Conservation (phyloP, 2,329 filamentous ascomycete species). For the Pseudocercospora fijiensis region DNA sequence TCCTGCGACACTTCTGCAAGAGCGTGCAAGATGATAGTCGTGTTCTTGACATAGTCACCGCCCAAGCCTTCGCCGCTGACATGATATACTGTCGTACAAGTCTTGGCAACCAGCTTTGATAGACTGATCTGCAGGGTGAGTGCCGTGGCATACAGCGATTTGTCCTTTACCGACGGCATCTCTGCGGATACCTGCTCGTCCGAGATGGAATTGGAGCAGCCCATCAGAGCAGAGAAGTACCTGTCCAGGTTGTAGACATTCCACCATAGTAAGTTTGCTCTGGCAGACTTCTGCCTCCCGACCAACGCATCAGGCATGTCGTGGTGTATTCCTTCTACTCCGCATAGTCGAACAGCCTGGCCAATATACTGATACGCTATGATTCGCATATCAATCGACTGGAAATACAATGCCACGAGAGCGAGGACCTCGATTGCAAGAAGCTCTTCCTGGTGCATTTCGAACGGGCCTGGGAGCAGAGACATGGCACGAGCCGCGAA, state of each 20-base stretch:
- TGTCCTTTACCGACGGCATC: constrained; percentile 10
- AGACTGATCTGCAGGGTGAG: constrained; percentile 14
- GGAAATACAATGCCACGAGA: constrained; percentile 19
- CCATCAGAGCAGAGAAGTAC: constrained; percentile 56
- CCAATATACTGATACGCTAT: constrained; percentile 42
- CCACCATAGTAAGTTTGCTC: constrained; percentile 56
- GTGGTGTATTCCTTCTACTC: constrained; percentile 17
- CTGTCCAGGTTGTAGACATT: constrained; percentile 55
- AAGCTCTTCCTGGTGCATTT: constrained; percentile 17
- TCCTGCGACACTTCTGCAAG: constrained; percentile 30
- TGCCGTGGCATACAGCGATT: constrained; percentile 9
- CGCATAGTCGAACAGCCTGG: constrained; percentile 48
- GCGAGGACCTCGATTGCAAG: constrained; percentile 17
- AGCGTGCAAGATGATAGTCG: constrained; percentile 26
- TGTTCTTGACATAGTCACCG: constrained; percentile 18
- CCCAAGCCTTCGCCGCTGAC: constrained; percentile 14
- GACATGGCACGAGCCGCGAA: constrained; percentile 12
- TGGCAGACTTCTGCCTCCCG: constrained; percentile 15
- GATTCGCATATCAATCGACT: constrained; percentile 21
- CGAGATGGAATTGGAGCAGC: constrained; percentile 50
- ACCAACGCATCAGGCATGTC: constrained; percentile 14
- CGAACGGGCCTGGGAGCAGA: constrained; percentile 12
- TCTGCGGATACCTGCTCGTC: constrained; percentile 53
- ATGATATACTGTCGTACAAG: constrained; percentile 12
- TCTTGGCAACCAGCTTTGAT: constrained; percentile 14